phyloP scores from a whole-genome alignment of 2,329 filamentous ascomycete genomes.

The Periconia digitata region DNA sequence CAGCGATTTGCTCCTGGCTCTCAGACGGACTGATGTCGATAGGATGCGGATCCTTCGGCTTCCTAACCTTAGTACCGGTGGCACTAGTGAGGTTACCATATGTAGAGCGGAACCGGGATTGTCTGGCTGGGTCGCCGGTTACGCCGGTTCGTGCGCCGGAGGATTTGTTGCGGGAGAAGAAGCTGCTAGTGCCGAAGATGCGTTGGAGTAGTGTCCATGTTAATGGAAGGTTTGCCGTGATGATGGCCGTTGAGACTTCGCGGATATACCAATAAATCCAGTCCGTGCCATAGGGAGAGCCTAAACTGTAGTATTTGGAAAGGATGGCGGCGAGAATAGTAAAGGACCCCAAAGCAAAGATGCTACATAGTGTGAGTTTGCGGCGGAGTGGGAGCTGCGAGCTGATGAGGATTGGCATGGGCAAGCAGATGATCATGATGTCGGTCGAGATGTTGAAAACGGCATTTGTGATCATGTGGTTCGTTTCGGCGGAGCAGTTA shows the following conservation, averaged over 20 bases:
- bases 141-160: constrained; percentile 1
- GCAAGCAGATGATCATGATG: constrained; percentile 40
- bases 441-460: constrained; percentile 45
- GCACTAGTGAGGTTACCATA: constrained; percentile 7
- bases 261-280: constrained; percentile 60
- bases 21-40: constrained; percentile 8
- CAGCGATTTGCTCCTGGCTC: constrained; percentile 7
- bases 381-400: constrained; percentile 41
- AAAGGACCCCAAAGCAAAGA: constrained; percentile 55
- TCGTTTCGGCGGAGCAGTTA: constrained; percentile 37
- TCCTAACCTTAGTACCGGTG: background rate
- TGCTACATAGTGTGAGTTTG: constrained; percentile 54
- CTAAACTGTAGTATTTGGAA: constrained; percentile 56
- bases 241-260: constrained; percentile 56
- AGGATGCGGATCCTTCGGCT: constrained; percentile 5
- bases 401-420: constrained; percentile 43
- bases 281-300: constrained; percentile 51
- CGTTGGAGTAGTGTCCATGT: constrained; percentile 51
- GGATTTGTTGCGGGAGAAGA: constrained; percentile 9
- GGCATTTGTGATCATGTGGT: constrained; percentile 28
- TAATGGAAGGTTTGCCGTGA: constrained; percentile 51
- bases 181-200: constrained; percentile 38
- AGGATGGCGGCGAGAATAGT: constrained; percentile 48
- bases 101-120: background rate
- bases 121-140: background rate